Conservation (phyloP, 2,329 filamentous ascomycete genomes). For the Escovopsis weberi region DNA sequence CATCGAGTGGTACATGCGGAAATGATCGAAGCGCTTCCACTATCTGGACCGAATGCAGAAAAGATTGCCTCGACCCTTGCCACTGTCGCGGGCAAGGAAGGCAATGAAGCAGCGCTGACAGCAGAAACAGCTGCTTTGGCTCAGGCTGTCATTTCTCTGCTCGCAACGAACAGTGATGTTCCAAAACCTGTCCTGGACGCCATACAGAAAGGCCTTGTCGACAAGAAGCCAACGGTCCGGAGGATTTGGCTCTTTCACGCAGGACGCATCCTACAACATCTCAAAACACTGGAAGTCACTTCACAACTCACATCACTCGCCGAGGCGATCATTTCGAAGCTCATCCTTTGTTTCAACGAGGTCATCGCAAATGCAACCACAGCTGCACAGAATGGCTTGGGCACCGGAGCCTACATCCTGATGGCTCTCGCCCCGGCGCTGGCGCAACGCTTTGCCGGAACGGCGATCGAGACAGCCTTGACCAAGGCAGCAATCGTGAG, state of each 20-base stretch:
- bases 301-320: slow-evolving; percentile 34
- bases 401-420: slow-evolving; percentile 64
- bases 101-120: slow-evolving; percentile 69
- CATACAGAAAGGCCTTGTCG: slow-evolving; percentile 66
- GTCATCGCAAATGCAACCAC: slow-evolving; percentile 62
- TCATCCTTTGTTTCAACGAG: slow-evolving; percentile 63
- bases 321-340: slow-evolving; percentile 36
- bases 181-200: slow-evolving; percentile 54
- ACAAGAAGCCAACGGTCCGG: slow-evolving; percentile 68
- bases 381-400: slow-evolving; percentile 68
- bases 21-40: slow-evolving; percentile 53
- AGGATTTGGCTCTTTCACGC: slow-evolving; percentile 67
- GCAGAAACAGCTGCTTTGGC: slow-evolving; percentile 62
- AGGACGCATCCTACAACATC: slow-evolving; percentile 53
- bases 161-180: slow-evolving; percentile 46
- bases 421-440: slow-evolving; percentile 46
- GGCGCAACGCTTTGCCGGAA: slow-evolving; percentile 39
- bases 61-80: slow-evolving; percentile 55
- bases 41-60: slow-evolving; percentile 45
- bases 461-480: slow-evolving; percentile 28
- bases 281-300: slow-evolving; percentile 30
- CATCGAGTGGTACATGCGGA: slow-evolving; percentile 73
- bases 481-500: slow-evolving; percentile 50
- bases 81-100: slow-evolving; percentile 62
- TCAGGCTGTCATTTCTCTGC: slow-evolving; percentile 45